Evolutionary conservation across 1,284 basidiomycete genomes (phyloP), one percentile per base, ranked within the genome.

Genomic region (Gomphus bonarii): DNA sequence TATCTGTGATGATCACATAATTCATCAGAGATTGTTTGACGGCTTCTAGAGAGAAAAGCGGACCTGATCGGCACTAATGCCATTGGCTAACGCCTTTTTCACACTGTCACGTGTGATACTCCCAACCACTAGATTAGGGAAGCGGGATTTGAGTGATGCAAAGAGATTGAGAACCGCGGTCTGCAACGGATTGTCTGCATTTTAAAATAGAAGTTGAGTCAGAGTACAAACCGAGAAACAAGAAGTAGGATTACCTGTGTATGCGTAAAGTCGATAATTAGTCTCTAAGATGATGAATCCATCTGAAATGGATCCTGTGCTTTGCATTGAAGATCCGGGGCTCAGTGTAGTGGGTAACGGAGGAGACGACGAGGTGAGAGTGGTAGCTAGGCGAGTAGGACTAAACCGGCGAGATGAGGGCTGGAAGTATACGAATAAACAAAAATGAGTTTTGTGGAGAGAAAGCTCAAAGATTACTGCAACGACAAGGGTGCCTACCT

Each of bases 271-370:
- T 61, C 95, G 88, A 73, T 98, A 99, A 73, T 99, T 99, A 22
- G 97, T 99, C 74, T 99, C 97, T 38, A 99, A 78, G 64, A 99
- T 88, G 63, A 99, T 87, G 73, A 97, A 99, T 3, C 92, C 91
- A 69, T 94, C 88, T 48, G 74, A 71, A 38, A 70, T 69, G 5
- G 64, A 66, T 22, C 61, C 64, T 53, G 38, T 33, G n/a, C 18
- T 18, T 43, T 40, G 43, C 18, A 35, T 47, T 38, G 36, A 47
- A 59, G 67, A 66, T 12, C 78, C 78, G 52, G 77, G 74, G 40
- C 56, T 55, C 42, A 48, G 54, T n/a, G 79, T 77, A 38, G 81
- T 81, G 57, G 84, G 80, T 66, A 85, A 72, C 40, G 82, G 80
- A 57, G 84, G 85, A 16, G 86, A 82, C 51, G 86, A 88, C 10